Percentiles rank a stretch among this genome's conserved stretches.
Evolutionary conservation across 495 filamentous ascomycete species (phyloP).

Genomic region (Tuber aestivum): DNA sequence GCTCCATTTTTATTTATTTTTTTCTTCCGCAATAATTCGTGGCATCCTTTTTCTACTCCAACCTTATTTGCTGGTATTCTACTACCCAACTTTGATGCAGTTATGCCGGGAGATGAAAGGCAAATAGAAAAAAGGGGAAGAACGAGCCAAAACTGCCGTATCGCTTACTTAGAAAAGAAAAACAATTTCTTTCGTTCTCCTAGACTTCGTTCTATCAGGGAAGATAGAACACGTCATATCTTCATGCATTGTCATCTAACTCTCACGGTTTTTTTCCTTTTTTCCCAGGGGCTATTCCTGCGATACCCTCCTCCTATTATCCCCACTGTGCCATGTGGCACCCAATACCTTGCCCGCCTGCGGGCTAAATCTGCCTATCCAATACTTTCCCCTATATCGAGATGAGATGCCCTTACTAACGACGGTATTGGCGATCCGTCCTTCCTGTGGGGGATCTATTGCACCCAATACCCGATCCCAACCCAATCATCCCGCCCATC

Average conservation of each 20-base stretch:
- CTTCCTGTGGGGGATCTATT: neutral
- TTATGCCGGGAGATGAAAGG: neutral
- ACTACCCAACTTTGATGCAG: neutral
- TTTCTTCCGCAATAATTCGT: neutral
- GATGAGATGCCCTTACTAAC: neutral
- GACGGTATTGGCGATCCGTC: conserved; percentile 1
- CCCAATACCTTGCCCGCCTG: neutral
- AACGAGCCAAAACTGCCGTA: neutral
- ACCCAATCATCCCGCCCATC: neutral
- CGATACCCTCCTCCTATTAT: neutral
- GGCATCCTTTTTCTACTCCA: neutral
- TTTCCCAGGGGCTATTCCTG: neutral
- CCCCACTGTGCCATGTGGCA: neutral
- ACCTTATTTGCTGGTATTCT: neutral
- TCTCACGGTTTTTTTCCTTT: neutral
- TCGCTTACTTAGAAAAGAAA: neutral
- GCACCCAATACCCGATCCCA: neutral
- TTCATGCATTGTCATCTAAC: neutral
- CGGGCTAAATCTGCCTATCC: neutral
- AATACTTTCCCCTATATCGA: neutral
- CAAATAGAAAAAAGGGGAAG: neutral
- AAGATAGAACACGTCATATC: conserved; percentile 6
- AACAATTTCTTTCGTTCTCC: neutral
- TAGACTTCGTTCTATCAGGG: neutral
- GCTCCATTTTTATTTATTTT: neutral